Evolutionary conservation across 176 grass and related monocot species (phyloP).

Genomic region (Dactylis glomerata): DNA sequence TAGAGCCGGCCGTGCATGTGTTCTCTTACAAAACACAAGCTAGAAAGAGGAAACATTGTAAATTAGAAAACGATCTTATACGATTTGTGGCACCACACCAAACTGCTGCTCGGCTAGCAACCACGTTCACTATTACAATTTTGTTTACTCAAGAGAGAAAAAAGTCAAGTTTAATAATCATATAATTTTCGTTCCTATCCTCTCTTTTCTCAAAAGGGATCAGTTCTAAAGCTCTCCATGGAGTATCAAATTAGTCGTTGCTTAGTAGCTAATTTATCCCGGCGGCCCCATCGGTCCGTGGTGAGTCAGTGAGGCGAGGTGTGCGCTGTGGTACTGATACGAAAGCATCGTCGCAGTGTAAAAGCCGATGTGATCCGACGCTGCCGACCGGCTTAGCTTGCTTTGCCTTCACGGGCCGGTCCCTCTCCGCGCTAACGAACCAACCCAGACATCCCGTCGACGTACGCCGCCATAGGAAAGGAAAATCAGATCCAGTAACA

Average conservation of each 20-base stretch:
- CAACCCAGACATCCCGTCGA: conserved; percentile 10
- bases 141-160: background rate
- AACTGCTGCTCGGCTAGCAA: background rate
- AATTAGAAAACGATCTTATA: background rate
- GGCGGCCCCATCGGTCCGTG: background rate
- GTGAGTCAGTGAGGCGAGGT: conserved; percentile 11
- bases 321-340: background rate
- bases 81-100: background rate
- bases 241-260: conserved; percentile 11
- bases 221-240: background rate
- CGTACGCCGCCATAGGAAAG: conserved; percentile 6
- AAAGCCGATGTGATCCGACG: background rate
- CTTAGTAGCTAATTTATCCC: conserved; percentile 30
- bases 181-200: background rate
- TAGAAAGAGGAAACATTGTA: background rate
- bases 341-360: conserved; percentile 22
- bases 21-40: background rate
- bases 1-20: background rate
- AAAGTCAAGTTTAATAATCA: background rate
- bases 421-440: conserved; percentile 46
- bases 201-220: background rate
- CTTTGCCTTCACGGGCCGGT: conserved; percentile 47
- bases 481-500: conserved; percentile 11
- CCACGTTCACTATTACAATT: background rate
- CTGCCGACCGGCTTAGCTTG: background rate